phyloP scores from a whole-genome alignment of 352 stramenopile genomes.

The Phytophthora pistaciae region DNA sequence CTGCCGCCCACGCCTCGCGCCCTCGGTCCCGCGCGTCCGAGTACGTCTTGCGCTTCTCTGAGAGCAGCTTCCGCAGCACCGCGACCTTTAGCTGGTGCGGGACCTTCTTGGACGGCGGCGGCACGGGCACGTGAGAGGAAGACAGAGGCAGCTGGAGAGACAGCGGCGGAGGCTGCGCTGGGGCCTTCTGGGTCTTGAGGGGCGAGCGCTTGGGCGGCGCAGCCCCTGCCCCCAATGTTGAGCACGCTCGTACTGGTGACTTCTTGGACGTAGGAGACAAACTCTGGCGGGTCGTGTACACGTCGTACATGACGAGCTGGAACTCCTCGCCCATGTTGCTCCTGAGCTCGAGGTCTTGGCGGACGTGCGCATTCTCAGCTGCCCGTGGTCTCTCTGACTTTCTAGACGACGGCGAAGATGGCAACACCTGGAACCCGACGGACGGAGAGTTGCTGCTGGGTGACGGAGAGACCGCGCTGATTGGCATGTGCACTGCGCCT shows the following conservation, averaged over 20 bases:
- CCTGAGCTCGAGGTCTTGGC: constrained; percentile 42
- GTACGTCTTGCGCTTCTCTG: constrained; percentile 67
- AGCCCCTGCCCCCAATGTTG: not conserved
- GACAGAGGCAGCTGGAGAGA: constrained; percentile 9
- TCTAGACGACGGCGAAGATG: constrained; percentile 1
- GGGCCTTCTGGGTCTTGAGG: constrained; percentile 2
- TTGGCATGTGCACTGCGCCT: constrained; percentile 52
- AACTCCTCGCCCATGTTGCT: constrained; percentile 63
- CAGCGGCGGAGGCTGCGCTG: not conserved
- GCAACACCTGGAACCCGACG: constrained; percentile 7
- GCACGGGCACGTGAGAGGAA: constrained; percentile 4
- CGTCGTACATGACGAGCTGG: constrained; percentile 68
- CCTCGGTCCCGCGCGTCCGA: constrained; percentile 44
- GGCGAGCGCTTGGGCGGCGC: not conserved
- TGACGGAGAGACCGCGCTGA: constrained; percentile 26
- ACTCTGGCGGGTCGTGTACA: constrained; percentile 47
- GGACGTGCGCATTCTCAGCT: constrained; percentile 22
- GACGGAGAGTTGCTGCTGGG: constrained; percentile 6
- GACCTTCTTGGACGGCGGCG: constrained; percentile 51
- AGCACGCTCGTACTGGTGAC: not conserved
- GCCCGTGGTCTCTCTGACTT: constrained; percentile 3
- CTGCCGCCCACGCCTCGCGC: constrained; percentile 64
- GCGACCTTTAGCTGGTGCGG: constrained; percentile 59
- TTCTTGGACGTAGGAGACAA: constrained; percentile 15
- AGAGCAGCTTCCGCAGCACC: constrained; percentile 64